Percentiles rank a stretch among this genome's conserved stretches.
phyloP scores from a whole-genome alignment of 192 early-diverging fungal genomes.

The Radiomyces spectabilis region DNA sequence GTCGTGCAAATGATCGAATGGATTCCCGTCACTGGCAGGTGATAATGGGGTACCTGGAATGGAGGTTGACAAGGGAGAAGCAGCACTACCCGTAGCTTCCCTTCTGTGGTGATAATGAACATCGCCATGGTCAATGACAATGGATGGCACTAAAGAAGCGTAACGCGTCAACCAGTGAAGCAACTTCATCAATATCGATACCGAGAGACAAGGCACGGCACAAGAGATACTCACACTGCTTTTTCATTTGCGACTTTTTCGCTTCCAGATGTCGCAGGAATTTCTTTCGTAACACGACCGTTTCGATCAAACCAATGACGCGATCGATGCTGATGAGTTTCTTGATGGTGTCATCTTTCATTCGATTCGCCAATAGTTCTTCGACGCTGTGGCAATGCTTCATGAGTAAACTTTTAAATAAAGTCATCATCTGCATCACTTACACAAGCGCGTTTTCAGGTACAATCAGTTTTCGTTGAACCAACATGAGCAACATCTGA shows the following conservation, averaged over 20 bases:
- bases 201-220: no score
- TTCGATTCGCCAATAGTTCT: constrained; percentile 27
- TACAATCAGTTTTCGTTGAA: constrained; percentile 46
- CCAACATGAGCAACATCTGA: constrained; percentile 48
- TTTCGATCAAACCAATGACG: constrained; percentile 26
- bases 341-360: constrained; percentile 29
- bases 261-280: constrained; percentile 13
- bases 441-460: constrained; percentile 46
- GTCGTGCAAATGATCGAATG: no score
- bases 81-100: no score
- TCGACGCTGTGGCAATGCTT: constrained; percentile 17
- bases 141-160: constrained; percentile 17
- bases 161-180: no score
- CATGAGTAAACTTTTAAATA: neutral
- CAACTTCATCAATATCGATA: neutral
- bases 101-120: no score
- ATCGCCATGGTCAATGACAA: constrained; percentile 16
- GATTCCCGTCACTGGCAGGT: no score
- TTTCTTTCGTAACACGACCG: constrained; percentile 23
- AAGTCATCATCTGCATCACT: no score
- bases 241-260: constrained; percentile 5
- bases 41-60: no score
- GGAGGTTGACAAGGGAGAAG: no score
- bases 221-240: neutral
- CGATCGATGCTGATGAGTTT: constrained; percentile 22